Base-by-base conservation (phyloP, 495 filamentous ascomycete genomes). In the Achaetomiella virescens region DNA sequence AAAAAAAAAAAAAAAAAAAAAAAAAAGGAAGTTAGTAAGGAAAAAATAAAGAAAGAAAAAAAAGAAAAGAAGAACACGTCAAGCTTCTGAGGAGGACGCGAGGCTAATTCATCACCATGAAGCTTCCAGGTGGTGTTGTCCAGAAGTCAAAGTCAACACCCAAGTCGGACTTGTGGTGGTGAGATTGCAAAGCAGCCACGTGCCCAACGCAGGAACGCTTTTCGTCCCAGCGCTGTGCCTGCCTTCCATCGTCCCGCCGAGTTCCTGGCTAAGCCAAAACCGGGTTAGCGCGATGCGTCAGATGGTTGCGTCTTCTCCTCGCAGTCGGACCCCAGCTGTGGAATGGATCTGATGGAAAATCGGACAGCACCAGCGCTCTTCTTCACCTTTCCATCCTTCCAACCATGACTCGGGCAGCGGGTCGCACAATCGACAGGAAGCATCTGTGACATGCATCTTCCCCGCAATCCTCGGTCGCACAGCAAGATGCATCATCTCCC, bases 231-330 rank as follows among this genome's bases (percentile, higher is more conserved):
- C 18, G 18, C 17, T 8, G 15, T 44, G 18, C 52, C 24, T 51
- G 40, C 37, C 44, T 43, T 50, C 37, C 38, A 51, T 50, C 46
- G 38, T 48, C 36, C 45, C 54, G 44, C 29, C n/a, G 25, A 45
- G 54, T 50, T 6, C 46, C 54, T 50, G 46, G 43, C 54, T 57
- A 57, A 25, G 35, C 47, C 38, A 18, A 10, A 9, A 24, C 49
- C 37, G 29, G 54, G 53, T 14, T 22, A 44, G 17, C 37, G 10
- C 6, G n/a, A 20, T 35, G 29, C n/a, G 27, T 31, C 27, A 9
- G 27, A 49, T 9, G 47, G n/a, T 36, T 20, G 17, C 2, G 15
- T 29, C 47, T n/a, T 14, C 33, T 2, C 40, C 40, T 40, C 5
- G 15, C 37, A 27, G 10, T 18, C 18, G 22, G 36, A 17, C 36